These are phyloP conservation scores for Straminergon stramineum DNA, from an alignment of 225 moss, liverwort and hornwort species.

Conservation along the genomic window DNA sequence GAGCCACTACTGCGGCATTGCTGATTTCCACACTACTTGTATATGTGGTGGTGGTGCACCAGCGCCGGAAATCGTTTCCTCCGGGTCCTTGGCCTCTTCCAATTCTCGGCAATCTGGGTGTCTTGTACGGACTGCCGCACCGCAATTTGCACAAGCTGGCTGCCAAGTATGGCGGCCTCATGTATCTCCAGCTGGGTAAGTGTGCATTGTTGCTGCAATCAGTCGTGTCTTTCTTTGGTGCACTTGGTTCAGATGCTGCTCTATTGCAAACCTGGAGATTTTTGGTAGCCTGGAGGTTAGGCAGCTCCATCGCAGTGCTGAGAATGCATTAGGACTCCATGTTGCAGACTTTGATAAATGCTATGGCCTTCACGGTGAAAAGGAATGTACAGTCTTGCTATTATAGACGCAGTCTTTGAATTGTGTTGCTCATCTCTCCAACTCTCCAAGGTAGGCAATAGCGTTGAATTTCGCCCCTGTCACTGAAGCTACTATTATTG, in stretches of 20 bases:
- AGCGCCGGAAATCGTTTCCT: conserved; percentile 6
- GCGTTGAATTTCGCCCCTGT: not conserved
- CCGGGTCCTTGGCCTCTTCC: conserved; percentile 29
- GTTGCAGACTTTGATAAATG: not conserved
- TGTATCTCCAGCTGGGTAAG: conserved; percentile 41
- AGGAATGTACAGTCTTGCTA: not conserved
- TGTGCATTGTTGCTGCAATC: not conserved
- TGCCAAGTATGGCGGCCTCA: conserved; percentile 42
- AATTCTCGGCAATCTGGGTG: conserved; percentile 22
- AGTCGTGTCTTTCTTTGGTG: not conserved
- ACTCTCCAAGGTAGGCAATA: not conserved
- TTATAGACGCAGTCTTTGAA: not conserved
- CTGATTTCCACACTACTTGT: conserved; percentile 5
- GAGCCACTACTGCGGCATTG: not conserved
- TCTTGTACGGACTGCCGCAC: conserved; percentile 24
- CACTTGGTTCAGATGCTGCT: not conserved
- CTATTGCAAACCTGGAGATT: not conserved
- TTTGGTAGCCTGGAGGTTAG: not conserved
- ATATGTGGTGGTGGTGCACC: not conserved
- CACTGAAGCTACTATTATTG: not conserved
- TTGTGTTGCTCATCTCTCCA: not conserved
- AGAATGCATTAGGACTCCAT: not conserved
- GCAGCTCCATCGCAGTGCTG: not conserved
- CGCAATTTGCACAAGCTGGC: conserved; percentile 17
- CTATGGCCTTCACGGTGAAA: not conserved